phyloP scores from a whole-genome alignment of 2,329 filamentous ascomycete species.

The Penicillium sp. region DNA sequence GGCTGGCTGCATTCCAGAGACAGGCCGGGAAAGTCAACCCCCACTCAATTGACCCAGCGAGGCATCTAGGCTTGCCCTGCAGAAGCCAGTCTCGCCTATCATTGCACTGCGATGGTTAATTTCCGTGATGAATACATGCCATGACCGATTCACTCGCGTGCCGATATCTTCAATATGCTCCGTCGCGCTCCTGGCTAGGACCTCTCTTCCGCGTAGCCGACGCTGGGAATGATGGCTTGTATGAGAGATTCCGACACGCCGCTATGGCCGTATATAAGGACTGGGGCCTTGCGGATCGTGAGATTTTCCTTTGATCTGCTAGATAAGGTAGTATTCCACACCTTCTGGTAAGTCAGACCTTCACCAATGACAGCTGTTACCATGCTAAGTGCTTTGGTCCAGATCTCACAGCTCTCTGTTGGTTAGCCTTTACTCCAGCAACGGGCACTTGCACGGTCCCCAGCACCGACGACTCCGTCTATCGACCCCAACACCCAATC shows the following conservation, averaged over 20 bases:
- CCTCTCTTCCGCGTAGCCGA: conserved; percentile 13
- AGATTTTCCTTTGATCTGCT: background rate
- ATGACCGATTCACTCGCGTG: background rate
- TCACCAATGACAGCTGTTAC: background rate
- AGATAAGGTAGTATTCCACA: background rate
- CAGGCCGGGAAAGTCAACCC: conserved; percentile 1
- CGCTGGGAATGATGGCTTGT: conserved; percentile 17
- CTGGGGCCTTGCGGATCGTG: background rate
- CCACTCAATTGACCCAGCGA: background rate
- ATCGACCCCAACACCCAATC: background rate
- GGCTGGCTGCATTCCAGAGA: conserved; percentile 19
- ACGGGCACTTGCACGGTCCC: background rate
- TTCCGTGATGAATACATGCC: background rate
- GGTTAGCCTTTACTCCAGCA: background rate
- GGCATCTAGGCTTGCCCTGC: background rate
- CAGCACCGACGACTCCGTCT: background rate
- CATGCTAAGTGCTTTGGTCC: background rate
- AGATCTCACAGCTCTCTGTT: background rate
- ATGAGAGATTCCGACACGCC: background rate
- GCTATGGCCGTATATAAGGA: conserved; percentile 13
- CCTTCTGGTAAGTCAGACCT: background rate
- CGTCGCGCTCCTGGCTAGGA: background rate
- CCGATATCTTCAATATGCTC: background rate
- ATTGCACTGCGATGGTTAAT: background rate
- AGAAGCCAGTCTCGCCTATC: background rate